Conservation (phyloP, 495 filamentous ascomycete genomes). For the Neurospora terricola region DNA sequence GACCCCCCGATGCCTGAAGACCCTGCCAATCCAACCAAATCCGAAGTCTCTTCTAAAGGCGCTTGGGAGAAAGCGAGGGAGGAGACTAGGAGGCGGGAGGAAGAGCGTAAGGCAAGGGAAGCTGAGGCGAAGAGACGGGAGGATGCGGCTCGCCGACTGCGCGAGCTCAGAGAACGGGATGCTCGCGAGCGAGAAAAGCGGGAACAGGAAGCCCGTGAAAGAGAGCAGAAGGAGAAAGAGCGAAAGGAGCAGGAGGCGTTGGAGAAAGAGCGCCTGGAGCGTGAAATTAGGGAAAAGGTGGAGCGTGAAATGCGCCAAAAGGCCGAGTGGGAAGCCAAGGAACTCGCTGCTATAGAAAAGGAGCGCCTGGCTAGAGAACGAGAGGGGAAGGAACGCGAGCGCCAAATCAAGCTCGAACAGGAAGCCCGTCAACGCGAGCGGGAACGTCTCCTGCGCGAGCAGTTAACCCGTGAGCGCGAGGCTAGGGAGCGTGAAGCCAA, state of each 20-base stretch:
- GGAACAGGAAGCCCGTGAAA: conserved; percentile 41
- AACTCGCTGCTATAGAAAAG: conserved; percentile 12
- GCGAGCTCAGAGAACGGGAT: conserved; percentile 50
- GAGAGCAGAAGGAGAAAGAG: conserved; percentile 26
- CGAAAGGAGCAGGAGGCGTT: conserved; percentile 27
- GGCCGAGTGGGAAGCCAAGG: conserved; percentile 15
- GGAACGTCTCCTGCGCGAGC: conserved; percentile 26
- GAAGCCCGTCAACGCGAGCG: conserved; percentile 16
- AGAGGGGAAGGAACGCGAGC: conserved; percentile 23
- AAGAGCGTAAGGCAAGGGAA: conserved; percentile 47
- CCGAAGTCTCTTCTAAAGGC: conserved; percentile 27
- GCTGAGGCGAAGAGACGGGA: conserved; percentile 39
- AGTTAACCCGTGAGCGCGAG: conserved; percentile 32
- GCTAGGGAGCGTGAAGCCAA: conserved; percentile 23
- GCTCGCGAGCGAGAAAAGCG: conserved; percentile 43
- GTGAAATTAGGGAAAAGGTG: conserved; percentile 35
- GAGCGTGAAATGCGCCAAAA: conserved; percentile 26
- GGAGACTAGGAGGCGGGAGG: conserved; percentile 52
- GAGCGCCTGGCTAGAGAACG: conserved; percentile 37
- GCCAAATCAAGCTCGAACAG: conserved; percentile 12
- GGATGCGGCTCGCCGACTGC: conserved; percentile 39
- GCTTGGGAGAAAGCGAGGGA: conserved; percentile 65
- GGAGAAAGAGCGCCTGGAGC: conserved; percentile 38
- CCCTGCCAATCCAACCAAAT: conserved; percentile 8
- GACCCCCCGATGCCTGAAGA: conserved; percentile 28